Percentiles rank a stretch among this genome's conserved stretches.
Conservation (phyloP, 441 rosid species). For the Gossypium davidsonii region DNA sequence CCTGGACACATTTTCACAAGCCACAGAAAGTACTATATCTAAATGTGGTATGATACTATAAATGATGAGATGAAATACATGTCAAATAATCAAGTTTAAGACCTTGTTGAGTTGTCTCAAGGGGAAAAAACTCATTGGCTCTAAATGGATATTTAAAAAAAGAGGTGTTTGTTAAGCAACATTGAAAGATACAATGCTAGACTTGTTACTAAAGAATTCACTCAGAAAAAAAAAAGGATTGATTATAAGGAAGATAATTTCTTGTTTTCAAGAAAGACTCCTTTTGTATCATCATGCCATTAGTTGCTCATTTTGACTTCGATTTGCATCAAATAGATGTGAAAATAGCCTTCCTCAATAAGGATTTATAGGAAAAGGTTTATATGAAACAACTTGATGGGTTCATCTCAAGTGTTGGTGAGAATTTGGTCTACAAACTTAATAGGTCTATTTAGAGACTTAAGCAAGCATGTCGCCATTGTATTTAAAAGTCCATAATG, state of each 20-base stretch:
- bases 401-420: not conserved
- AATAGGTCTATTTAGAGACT: not conserved
- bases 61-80: not conserved
- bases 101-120: not conserved
- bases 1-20: not conserved
- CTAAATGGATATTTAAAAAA: not conserved
- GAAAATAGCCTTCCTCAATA: not conserved
- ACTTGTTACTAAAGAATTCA: not conserved
- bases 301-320: not conserved
- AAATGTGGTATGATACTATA: not conserved
- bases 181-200: not conserved
- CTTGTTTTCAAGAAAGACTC: not conserved
- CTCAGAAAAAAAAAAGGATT: not conserved
- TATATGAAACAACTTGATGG: not conserved
- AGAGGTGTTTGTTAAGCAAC: not conserved
- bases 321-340: not conserved
- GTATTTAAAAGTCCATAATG: no score
- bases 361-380: not conserved
- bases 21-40: not conserved
- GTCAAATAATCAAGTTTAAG: not conserved
- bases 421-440: not conserved
- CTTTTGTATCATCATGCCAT: not conserved
- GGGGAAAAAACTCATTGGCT: not conserved
- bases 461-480: not conserved
- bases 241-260: not conserved